A percentile compares a stretch with the other conserved stretches of the same genome.
Conservation (phyloP, 345 rosid species). For the Streptanthus diversifolius region DNA sequence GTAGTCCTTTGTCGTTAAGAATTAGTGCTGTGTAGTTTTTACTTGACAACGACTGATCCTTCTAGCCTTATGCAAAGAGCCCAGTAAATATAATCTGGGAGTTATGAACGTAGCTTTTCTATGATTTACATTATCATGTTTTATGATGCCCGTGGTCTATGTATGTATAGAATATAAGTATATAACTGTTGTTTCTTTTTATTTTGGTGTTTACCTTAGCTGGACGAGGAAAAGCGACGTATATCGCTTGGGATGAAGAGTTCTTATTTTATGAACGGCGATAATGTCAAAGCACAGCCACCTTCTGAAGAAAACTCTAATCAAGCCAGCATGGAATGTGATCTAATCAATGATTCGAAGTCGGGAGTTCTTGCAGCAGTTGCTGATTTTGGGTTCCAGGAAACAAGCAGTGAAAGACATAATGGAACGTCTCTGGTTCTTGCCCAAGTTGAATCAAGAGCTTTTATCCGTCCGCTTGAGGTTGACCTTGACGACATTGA, state of each 20-base stretch:
- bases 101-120: background rate
- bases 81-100: background rate
- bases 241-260: conserved; percentile 86
- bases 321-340: conserved; percentile 43
- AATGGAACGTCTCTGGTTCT: conserved; percentile 45
- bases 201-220: conserved; percentile 39
- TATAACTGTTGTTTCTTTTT: conserved; percentile 1
- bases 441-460: conserved; percentile 68
- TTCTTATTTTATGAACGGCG: conserved; percentile 42
- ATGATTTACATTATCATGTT: background rate
- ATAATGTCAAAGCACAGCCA: conserved; percentile 26
- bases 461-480: conserved; percentile 75
- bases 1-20: background rate
- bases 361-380: conserved; percentile 21
- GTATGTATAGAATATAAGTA: background rate
- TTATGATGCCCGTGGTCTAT: background rate
- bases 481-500: conserved; percentile 72
- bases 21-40: background rate
- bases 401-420: conserved; percentile 39
- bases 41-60: background rate
- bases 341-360: conserved; percentile 22
- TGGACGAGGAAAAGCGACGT: conserved; percentile 70
- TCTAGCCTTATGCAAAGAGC: background rate
- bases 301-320: conserved; percentile 41
- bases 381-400: conserved; percentile 28